phyloP scores from a whole-genome alignment of 345 rosid genomes.

The Anacardium occidentale region DNA sequence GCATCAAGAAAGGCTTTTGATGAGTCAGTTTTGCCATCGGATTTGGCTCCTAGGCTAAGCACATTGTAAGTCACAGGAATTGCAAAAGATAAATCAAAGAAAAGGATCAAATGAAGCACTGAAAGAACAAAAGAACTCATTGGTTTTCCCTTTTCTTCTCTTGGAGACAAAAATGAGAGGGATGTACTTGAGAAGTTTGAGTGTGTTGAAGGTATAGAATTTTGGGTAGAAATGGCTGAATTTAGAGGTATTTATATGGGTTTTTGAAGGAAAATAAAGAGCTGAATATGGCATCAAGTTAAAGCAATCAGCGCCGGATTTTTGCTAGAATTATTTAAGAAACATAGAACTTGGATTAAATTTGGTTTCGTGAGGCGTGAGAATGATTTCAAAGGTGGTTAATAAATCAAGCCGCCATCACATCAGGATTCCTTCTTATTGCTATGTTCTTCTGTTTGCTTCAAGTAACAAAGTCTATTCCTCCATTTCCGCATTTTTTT shows the following conservation, averaged over 20 bases:
- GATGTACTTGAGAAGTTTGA: not conserved
- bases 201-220: constrained; percentile 17
- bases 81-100: constrained; percentile 14
- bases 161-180: not conserved
- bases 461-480: not conserved
- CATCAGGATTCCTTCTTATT: too few relatives aligned
- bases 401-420: too few relatives aligned
- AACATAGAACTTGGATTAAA: not conserved
- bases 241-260: constrained; percentile 33
- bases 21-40: constrained; percentile 63
- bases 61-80: constrained; percentile 35
- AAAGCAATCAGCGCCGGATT: not conserved
- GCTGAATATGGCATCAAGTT: not conserved
- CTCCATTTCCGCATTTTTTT: not conserved
- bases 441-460: not conserved
- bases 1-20: constrained; percentile 62
- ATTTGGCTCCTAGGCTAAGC: constrained; percentile 49
- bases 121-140: constrained; percentile 7
- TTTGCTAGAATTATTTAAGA: not conserved
- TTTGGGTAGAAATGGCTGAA: constrained; percentile 17
- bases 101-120: constrained; percentile 21
- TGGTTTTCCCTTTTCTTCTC: not conserved
- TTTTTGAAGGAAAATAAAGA: not conserved
- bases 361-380: too few relatives aligned
- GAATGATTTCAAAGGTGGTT: too few relatives aligned